A percentile compares a stretch with the other conserved stretches of the same genome.
Conservation (phyloP, 331 rosid species). For the Ulmus americana region DNA sequence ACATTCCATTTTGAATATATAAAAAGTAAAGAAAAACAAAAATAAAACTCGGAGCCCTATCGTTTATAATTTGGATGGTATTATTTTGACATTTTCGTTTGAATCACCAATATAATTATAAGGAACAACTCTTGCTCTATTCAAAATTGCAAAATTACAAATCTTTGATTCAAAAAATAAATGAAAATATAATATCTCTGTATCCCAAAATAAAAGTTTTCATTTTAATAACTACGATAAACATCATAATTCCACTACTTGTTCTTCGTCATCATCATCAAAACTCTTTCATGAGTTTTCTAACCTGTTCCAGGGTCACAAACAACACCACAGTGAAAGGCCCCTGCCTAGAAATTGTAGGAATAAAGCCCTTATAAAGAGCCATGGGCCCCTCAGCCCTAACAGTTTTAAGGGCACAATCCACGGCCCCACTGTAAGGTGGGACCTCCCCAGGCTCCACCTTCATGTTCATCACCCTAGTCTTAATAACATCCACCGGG, state of each 20-base stretch:
- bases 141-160: neutral
- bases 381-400: slow-evolving; percentile 75
- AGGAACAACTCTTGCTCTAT: neutral
- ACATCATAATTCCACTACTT: neutral
- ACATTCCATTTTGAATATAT: neutral
- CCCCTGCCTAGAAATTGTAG: slow-evolving; percentile 80
- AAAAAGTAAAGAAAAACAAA: neutral
- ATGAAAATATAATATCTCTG: neutral
- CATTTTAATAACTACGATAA: neutral
- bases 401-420: slow-evolving; percentile 70
- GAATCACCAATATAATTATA: neutral
- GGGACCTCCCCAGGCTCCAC: slow-evolving; percentile 48
- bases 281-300: slow-evolving; percentile 55
- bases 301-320: slow-evolving; percentile 79
- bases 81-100: neutral
- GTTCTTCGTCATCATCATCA: slow-evolving; percentile 27
- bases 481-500: slow-evolving; percentile 86
- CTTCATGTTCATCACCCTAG: slow-evolving; percentile 89
- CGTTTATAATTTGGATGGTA: neutral
- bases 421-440: slow-evolving; percentile 66
- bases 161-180: neutral
- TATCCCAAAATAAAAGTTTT: too few species aligned
- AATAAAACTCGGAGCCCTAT: neutral
- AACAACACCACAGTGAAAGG: slow-evolving; percentile 85
- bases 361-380: slow-evolving; percentile 76